phyloP scores from a whole-genome alignment of 1,284 basidiomycete species.

The Mycena citricolor region DNA sequence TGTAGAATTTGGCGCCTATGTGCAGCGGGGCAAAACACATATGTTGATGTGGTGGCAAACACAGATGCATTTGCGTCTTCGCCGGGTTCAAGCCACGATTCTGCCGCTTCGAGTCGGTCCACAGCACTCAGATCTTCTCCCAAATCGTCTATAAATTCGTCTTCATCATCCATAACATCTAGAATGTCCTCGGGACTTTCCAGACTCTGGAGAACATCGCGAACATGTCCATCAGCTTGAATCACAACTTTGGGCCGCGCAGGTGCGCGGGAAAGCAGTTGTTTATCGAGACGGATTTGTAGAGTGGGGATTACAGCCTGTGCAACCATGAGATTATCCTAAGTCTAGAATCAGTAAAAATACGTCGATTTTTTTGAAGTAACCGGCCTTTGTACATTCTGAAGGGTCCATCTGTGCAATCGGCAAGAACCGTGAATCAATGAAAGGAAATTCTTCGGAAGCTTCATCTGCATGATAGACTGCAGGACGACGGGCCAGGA shows the following conservation, averaged over 20 bases:
- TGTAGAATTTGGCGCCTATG: conserved; percentile 30
- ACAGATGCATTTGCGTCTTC: too few relatives aligned
- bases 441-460: conserved; percentile 23
- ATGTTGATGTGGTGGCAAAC: conserved; percentile 23
- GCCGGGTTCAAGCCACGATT: conserved; percentile 33
- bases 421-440: conserved; percentile 27
- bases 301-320: conserved; percentile 2
- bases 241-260: conserved; percentile 7
- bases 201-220: neutral
- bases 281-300: conserved; percentile 3
- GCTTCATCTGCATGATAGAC: conserved; percentile 26
- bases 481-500: conserved; percentile 19
- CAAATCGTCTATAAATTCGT: conserved; percentile 8
- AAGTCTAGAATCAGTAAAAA: too few relatives aligned
- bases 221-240: neutral
- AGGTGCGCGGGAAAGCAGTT: conserved; percentile 2
- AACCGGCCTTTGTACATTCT: too few relatives aligned
- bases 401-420: conserved; percentile 16
- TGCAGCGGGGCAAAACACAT: conserved; percentile 33
- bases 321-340: conserved; percentile 9
- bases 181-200: neutral
- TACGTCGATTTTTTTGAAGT: too few relatives aligned
- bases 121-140: conserved; percentile 12
- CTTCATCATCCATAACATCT: conserved; percentile 5
- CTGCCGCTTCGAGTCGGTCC: conserved; percentile 29